Evolutionary conservation across 75 land plant species (phyloP).

Genomic region (Cryptomeria japonica): DNA sequence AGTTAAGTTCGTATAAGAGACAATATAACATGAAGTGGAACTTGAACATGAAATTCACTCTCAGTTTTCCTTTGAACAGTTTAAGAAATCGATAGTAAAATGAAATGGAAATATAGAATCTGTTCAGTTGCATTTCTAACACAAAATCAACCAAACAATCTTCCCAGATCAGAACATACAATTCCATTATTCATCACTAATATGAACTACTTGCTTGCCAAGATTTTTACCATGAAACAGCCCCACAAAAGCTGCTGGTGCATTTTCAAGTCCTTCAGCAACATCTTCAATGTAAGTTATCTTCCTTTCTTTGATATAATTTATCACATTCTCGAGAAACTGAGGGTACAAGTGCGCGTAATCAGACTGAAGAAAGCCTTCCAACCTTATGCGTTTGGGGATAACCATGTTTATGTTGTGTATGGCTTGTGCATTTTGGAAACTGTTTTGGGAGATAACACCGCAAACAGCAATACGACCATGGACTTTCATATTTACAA

Average conservation of each 20-base stretch:
- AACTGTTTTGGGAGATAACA: constrained; percentile 20
- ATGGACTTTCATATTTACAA: constrained; percentile 25
- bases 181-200: constrained; percentile 8
- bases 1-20: background rate
- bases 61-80: background rate
- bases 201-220: constrained; percentile 66
- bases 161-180: background rate
- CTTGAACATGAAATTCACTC: background rate
- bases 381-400: constrained; percentile 18
- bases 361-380: constrained; percentile 53
- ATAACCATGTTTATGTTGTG: constrained; percentile 7
- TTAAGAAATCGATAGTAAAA: background rate
- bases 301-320: constrained; percentile 48
- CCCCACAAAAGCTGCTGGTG: constrained; percentile 70
- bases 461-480: constrained; percentile 34
- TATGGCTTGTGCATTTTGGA: constrained; percentile 6
- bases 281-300: constrained; percentile 67
- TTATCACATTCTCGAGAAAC: constrained; percentile 42
- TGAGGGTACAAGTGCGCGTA: constrained; percentile 39
- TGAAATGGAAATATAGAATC: background rate
- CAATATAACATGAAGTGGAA: background rate
- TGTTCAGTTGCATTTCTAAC: background rate
- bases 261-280: constrained; percentile 64
- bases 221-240: constrained; percentile 72
- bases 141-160: background rate